Conservation (phyloP, 139 green algal genomes). For the Coelastrella sp. region DNA sequence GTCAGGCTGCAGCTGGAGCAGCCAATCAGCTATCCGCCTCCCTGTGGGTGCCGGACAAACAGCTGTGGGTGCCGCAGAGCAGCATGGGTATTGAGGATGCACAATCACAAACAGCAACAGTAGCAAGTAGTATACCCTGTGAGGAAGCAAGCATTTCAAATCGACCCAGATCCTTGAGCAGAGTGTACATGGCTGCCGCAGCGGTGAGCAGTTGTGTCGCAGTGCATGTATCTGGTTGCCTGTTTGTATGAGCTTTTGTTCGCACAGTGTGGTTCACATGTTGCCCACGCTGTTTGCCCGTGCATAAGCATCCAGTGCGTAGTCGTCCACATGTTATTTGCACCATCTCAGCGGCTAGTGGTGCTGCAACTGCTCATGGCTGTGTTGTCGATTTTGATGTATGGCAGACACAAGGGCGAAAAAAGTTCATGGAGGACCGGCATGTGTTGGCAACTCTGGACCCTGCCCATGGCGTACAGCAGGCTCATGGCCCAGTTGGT, state of each 20-base stretch:
- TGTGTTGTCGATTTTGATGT: not conserved
- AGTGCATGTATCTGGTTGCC: too few relatives aligned
- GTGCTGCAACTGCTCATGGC: not conserved
- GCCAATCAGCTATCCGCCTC: not conserved
- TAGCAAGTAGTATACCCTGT: not conserved
- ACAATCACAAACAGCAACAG: slow-evolving; percentile 4
- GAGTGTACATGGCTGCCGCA: slow-evolving; percentile 25
- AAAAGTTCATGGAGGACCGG: slow-evolving; percentile 42
- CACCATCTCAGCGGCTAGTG: too few relatives aligned
- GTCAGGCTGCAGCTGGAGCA: not conserved
- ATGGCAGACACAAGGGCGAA: slow-evolving; percentile 25
- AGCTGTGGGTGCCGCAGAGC: slow-evolving; percentile 29
- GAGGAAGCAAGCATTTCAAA: not conserved
- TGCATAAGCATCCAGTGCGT: too few relatives aligned
- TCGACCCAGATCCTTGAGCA: not conserved
- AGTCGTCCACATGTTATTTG: too few relatives aligned
- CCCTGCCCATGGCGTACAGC: not conserved
- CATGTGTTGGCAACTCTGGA: slow-evolving; percentile 47
- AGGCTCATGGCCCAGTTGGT: not conserved
- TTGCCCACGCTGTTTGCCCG: too few relatives aligned
- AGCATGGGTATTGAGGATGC: too few relatives aligned
- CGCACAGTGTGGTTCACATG: too few relatives aligned
- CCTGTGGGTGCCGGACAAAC: slow-evolving; percentile 38
- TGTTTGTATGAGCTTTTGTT: too few relatives aligned
- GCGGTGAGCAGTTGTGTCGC: too few relatives aligned